Evolutionary conservation across 129 eudicot species (phyloP), one percentile per base, ranked within the genome.

Genomic region (Lonicera japonica): DNA sequence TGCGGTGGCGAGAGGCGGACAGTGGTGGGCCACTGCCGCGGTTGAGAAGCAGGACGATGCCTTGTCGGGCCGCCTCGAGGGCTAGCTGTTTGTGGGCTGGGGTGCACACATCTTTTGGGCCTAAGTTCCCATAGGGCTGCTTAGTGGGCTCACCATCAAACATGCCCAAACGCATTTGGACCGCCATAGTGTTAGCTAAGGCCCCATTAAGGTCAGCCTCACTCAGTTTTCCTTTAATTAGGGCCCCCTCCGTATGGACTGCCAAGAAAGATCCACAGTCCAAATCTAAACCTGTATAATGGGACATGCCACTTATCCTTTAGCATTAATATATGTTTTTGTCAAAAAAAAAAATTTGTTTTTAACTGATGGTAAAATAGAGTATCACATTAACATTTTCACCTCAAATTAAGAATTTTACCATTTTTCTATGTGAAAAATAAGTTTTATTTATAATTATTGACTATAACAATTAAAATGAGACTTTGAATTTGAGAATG

Each of bases 121-220:
- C 90, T 65, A 92, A 77, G 67, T 92, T 77, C 3, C 71, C 80
- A 54, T 75, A 87, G 0, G 91, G 95, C 59, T 80, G 91, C 45
- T 66, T 73, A 15, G 95, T 81, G 21, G 55, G 55, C 20, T 50
- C 55, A 23, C 99, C 99, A 48, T 92, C 96, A 51, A 84, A 92
- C 95, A 92, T 82, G 11, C 99, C 99, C 62, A 92, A 61, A 41
- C 96, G 90, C 95, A 92, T 87, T 43, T 87, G 96, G 63, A 92
- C 95, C 0, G 84, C 52, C 1, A 87, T 29, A 0, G 84, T 75
- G 63, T 88, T 87, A n/a, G 61, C 48, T 74, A 88, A 70, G 63
- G 99, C 99, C 59, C 60, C 71, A 21, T 92, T 72, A 46, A 87
- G 79, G 66, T 92, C 89, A 0, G 64, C 73, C 73, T 80, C 99